Conservation (phyloP, 352 stramenopile species). For the Phytophthora rubi region DNA sequence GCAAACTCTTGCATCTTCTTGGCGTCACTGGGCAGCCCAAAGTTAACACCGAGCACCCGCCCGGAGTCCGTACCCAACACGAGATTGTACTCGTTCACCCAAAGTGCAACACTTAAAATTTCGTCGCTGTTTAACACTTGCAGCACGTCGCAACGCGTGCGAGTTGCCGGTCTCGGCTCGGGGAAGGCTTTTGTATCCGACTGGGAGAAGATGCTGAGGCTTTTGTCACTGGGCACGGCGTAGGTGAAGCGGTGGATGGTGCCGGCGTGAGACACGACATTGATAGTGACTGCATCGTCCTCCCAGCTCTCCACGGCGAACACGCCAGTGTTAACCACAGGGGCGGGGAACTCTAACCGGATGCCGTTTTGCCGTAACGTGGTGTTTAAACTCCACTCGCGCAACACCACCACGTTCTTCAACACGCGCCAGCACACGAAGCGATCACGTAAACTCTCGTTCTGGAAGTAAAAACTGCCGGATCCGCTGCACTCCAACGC, state of each 20-base stretch:
- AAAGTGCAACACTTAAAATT: constrained; percentile 66
- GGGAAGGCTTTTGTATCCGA: constrained; percentile 51
- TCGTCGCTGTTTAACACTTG: constrained; percentile 57
- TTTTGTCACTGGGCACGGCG: constrained; percentile 34
- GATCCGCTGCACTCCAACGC: constrained; percentile 69
- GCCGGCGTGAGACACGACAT: constrained; percentile 71
- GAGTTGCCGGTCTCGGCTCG: constrained; percentile 43
- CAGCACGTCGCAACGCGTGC: constrained; percentile 51
- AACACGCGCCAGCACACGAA: constrained; percentile 80
- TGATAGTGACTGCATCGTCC: constrained; percentile 55
- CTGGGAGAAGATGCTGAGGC: constrained; percentile 64
- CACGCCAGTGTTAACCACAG: constrained; percentile 64
- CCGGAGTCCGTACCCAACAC: constrained; percentile 68
- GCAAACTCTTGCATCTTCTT: constrained; percentile 67
- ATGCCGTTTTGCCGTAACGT: constrained; percentile 64
- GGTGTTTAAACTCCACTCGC: constrained; percentile 76
- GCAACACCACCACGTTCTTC: constrained; percentile 76
- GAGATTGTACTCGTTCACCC: constrained; percentile 83
- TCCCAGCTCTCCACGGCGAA: constrained; percentile 72
- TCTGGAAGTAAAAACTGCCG: constrained; percentile 79
- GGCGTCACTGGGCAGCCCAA: constrained; percentile 53
- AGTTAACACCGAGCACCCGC: constrained; percentile 73
- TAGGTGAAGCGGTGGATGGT: constrained; percentile 78
- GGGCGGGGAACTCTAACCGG: constrained; percentile 61
- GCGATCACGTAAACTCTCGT: constrained; percentile 65